Conservation (phyloP, 2,329 filamentous ascomycete species). For the Claviceps purpurea region DNA sequence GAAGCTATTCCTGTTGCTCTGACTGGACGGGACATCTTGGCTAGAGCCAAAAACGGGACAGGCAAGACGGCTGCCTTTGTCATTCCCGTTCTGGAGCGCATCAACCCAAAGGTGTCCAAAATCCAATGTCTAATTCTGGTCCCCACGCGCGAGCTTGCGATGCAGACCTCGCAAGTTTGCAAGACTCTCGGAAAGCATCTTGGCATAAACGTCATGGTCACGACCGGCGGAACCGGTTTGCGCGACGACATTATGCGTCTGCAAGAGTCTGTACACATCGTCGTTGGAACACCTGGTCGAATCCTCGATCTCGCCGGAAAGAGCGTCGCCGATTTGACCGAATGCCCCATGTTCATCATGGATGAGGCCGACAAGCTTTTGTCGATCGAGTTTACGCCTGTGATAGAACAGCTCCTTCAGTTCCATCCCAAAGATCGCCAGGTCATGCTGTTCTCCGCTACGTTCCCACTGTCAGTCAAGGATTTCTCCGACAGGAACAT, state of each 20-base stretch:
- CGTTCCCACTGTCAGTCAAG: conserved; percentile 94
- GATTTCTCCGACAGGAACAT: conserved; percentile 98
- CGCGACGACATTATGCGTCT: conserved; percentile 95
- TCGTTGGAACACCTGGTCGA: conserved; percentile 91
- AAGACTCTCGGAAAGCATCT: conserved; percentile 97
- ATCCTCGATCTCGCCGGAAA: conserved; percentile 95
- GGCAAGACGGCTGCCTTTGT: conserved; percentile 98
- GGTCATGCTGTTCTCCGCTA: conserved; percentile 98
- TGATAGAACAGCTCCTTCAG: conserved; percentile 88
- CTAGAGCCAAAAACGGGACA: conserved; percentile 94
- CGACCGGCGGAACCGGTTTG: conserved; percentile 86
- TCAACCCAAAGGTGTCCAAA: conserved; percentile 93
- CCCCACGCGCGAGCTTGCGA: conserved; percentile 87
- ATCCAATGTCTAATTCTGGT: conserved; percentile 94
- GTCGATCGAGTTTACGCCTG: conserved; percentile 90
- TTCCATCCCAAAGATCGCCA: conserved; percentile 96
- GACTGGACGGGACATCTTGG: conserved; percentile 87
- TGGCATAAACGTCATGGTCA: conserved; percentile 97
- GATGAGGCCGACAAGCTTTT: conserved; percentile 97
- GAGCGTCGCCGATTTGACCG: conserved; percentile 87
- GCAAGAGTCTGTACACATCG: conserved; percentile 88
- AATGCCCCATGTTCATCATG: conserved; percentile 98
- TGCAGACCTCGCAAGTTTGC: conserved; percentile 98
- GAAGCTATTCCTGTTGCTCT: conserved; percentile 95
- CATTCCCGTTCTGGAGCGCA: conserved; percentile 85